A percentile compares a stretch with the other conserved stretches of the same genome.
phyloP scores from a whole-genome alignment of 306 rosid species.

The Cucumis hystrix region DNA sequence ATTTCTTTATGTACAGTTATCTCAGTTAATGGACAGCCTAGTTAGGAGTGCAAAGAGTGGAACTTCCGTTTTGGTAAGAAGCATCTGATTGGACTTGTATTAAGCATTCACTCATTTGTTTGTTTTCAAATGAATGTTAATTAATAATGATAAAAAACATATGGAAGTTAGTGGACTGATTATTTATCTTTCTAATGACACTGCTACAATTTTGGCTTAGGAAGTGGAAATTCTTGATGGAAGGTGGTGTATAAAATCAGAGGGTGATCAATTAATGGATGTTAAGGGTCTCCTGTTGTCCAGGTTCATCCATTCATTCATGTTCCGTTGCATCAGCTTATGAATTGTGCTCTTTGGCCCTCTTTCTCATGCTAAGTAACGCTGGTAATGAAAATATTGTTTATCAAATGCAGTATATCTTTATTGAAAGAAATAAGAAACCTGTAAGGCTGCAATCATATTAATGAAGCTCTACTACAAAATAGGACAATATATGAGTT shows the following conservation, averaged over 20 bases:
- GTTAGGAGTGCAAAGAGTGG: constrained; percentile 49
- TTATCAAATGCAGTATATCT: not conserved
- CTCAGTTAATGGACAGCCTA: constrained; percentile 57
- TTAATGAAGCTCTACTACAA: not conserved
- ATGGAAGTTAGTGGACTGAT: not conserved
- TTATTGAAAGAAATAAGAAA: not conserved
- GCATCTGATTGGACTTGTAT: constrained; percentile 8
- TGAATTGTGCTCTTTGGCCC: not conserved
- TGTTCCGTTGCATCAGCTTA: not conserved
- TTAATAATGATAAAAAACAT: not conserved
- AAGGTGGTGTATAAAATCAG: constrained; percentile 78
- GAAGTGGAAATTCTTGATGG: constrained; percentile 72
- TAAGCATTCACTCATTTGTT: not conserved
- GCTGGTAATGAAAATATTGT: not conserved
- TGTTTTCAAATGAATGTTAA: not conserved
- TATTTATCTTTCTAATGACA: not conserved
- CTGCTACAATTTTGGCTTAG: constrained; percentile 31
- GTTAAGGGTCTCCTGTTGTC: constrained; percentile 65
- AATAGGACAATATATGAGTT: not conserved
- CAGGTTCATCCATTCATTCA: constrained; percentile 40
- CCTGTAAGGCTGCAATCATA: not conserved
- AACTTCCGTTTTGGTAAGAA: constrained; percentile 51
- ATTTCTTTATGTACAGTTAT: constrained; percentile 37
- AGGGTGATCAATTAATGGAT: constrained; percentile 37
- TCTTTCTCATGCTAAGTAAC: not conserved